Evolutionary conservation across 108 stramenopile species (phyloP).

Genomic region (Cyclostephanos invisitatus): DNA sequence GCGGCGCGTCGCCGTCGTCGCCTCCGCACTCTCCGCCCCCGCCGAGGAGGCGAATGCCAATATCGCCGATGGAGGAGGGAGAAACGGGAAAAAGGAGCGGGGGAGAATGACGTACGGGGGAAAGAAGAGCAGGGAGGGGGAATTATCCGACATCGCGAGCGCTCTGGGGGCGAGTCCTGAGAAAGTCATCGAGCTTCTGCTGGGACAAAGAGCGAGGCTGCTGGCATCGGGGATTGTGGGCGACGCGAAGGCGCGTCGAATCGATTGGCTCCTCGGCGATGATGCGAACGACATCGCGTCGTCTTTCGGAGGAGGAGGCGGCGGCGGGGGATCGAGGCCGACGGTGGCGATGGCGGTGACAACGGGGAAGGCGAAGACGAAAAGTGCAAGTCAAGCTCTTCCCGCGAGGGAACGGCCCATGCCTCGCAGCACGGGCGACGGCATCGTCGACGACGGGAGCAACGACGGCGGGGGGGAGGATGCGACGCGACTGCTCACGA

Average conservation of each 20-base stretch:
- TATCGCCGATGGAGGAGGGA: too few relatives aligned
- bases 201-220: slow-evolving; percentile 4
- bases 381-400: background rate
- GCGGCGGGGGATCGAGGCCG: background rate
- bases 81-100: background rate
- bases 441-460: background rate
- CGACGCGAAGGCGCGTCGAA: slow-evolving; percentile 9
- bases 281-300: background rate
- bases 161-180: slow-evolving; percentile 10
- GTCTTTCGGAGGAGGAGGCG: background rate
- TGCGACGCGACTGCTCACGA: slow-evolving; percentile 12
- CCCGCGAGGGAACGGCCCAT: background rate
- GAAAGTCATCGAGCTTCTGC: slow-evolving; percentile 7
- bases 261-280: slow-evolving; percentile 24
- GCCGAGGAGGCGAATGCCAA: too few relatives aligned
- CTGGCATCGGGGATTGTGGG: background rate
- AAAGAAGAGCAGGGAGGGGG: background rate
- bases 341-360: background rate
- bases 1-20: too few relatives aligned
- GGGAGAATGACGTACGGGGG: background rate
- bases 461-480: background rate
- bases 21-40: too few relatives aligned
- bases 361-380: background rate
- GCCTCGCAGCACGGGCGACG: background rate
- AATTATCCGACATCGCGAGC: background rate